Percentiles rank a stretch among this genome's conserved stretches.
phyloP scores from a whole-genome alignment of 2,329 filamentous ascomycete species.

The Boeremia exigua region DNA sequence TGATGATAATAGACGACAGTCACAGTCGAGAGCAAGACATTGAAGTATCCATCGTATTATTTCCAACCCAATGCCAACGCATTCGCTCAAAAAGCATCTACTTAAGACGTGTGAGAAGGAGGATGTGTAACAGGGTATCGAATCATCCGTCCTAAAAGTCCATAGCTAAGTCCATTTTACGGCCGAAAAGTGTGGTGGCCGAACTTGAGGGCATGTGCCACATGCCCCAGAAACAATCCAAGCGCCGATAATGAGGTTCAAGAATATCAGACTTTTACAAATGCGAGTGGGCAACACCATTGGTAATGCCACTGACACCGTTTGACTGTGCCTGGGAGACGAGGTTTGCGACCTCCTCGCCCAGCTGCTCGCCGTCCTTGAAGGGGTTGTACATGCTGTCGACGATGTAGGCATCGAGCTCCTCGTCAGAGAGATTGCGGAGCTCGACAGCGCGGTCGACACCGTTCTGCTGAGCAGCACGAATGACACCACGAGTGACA shows the following conservation, averaged over 20 bases:
- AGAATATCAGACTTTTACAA: constrained; percentile 33
- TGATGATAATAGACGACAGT: not conserved
- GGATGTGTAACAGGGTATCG: constrained; percentile 35
- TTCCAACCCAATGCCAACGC: constrained; percentile 1
- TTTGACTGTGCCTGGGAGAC: constrained; percentile 33
- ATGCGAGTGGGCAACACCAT: constrained; percentile 43
- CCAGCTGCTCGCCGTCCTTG: constrained; percentile 51
- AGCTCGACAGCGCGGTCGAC: constrained; percentile 63
- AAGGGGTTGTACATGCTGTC: constrained; percentile 60
- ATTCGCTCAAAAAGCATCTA: constrained; percentile 13
- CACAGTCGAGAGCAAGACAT: not conserved
- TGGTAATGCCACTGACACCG: constrained; percentile 34
- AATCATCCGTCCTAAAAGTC: constrained; percentile 25
- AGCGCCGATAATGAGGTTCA: constrained; percentile 21
- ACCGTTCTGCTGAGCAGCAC: constrained; percentile 81
- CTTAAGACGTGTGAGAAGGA: constrained; percentile 19
- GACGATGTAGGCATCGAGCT: constrained; percentile 71
- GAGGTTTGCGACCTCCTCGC: constrained; percentile 46
- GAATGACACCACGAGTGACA: constrained; percentile 91
- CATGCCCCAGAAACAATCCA: constrained; percentile 20
- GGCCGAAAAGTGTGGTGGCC: constrained; percentile 21
- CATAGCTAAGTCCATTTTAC: constrained; percentile 29
- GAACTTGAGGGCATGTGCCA: constrained; percentile 14
- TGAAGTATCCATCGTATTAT: constrained; percentile 12
- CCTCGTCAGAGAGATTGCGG: constrained; percentile 68